These are phyloP conservation scores for Pelargonium nanum DNA, from an alignment of 345 rosid species.

Conservation along the genomic window DNA sequence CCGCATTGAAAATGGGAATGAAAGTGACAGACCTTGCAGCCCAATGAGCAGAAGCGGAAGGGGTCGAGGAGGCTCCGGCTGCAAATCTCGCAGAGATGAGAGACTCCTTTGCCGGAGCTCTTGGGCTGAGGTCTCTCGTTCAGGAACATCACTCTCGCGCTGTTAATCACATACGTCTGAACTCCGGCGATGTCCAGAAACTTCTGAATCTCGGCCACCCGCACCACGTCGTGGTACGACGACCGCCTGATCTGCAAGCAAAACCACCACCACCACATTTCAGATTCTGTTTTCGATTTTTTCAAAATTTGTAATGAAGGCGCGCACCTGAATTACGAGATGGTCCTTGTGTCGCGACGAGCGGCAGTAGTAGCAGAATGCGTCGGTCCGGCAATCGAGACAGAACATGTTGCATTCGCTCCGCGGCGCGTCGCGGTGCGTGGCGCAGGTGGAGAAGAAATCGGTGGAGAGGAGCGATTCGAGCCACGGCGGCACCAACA, in stretches of 20 bases:
- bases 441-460: conserved; percentile 11
- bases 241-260: conserved; percentile 10
- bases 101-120: conserved; percentile 4
- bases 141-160: conserved; percentile 14
- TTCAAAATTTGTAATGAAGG: neutral
- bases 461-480: conserved; percentile 13
- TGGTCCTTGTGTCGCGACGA: conserved; percentile 14
- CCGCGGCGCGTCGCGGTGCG: conserved; percentile 10
- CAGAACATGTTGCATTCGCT: conserved; percentile 18
- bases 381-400: conserved; percentile 6
- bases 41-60: conserved; percentile 13
- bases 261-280: too few relatives aligned
- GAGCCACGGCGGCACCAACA: conserved; percentile 14
- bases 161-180: conserved; percentile 14
- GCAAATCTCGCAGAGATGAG: conserved; percentile 11
- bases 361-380: conserved; percentile 17
- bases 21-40: conserved; percentile 12
- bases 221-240: conserved; percentile 13
- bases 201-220: conserved; percentile 11
- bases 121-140: conserved; percentile 15
- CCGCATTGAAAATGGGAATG: neutral
- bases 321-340: conserved; percentile 6
- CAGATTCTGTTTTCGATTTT: too few relatives aligned
- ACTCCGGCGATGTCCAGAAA: conserved; percentile 9
- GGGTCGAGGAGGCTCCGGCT: conserved; percentile 10